Percentiles rank a stretch among this genome's conserved stretches.
Conservation (phyloP, 2,329 filamentous ascomycete species). For the Claviceps digitariae region DNA sequence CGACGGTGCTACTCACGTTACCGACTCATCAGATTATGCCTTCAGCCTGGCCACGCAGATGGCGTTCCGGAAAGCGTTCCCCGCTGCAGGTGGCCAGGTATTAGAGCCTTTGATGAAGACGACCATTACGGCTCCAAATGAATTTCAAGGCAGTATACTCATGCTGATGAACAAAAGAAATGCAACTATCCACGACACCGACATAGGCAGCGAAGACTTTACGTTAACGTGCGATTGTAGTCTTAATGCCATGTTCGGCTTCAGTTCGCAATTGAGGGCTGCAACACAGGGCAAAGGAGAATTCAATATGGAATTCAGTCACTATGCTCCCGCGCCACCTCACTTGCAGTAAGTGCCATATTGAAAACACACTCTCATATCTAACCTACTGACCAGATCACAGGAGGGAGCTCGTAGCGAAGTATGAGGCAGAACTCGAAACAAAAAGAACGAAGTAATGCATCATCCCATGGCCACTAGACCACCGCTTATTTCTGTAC, state of each 20-base stretch:
- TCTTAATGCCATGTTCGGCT: slow-evolving; percentile 96
- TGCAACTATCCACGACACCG: slow-evolving; percentile 87
- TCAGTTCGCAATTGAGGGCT: slow-evolving; percentile 78
- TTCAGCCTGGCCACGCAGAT: slow-evolving; percentile 93
- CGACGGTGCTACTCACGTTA: slow-evolving; percentile 93
- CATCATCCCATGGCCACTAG: background rate
- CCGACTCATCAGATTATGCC: slow-evolving; percentile 91
- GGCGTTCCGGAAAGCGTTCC: slow-evolving; percentile 91
- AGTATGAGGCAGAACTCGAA: slow-evolving; percentile 45
- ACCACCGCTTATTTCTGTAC: background rate
- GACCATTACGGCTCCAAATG: slow-evolving; percentile 84
- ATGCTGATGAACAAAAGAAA: slow-evolving; percentile 94
- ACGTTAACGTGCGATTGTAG: slow-evolving; percentile 85
- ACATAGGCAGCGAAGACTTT: slow-evolving; percentile 88
- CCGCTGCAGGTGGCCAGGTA: slow-evolving; percentile 64
- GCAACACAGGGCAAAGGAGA: slow-evolving; percentile 97
- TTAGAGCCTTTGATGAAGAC: slow-evolving; percentile 98
- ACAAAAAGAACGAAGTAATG: slow-evolving; percentile 39
- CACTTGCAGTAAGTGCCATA: slow-evolving; percentile 65
- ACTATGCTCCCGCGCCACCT: slow-evolving; percentile 75
- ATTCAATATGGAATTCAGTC: slow-evolving; percentile 97
- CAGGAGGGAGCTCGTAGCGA: slow-evolving; percentile 45
- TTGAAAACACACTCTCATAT: background rate
- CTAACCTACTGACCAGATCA: background rate
- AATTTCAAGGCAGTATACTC: slow-evolving; percentile 95